Evolutionary conservation across 1,284 basidiomycete genomes (phyloP).

Genomic region (Cystobasidium slooffiae): DNA sequence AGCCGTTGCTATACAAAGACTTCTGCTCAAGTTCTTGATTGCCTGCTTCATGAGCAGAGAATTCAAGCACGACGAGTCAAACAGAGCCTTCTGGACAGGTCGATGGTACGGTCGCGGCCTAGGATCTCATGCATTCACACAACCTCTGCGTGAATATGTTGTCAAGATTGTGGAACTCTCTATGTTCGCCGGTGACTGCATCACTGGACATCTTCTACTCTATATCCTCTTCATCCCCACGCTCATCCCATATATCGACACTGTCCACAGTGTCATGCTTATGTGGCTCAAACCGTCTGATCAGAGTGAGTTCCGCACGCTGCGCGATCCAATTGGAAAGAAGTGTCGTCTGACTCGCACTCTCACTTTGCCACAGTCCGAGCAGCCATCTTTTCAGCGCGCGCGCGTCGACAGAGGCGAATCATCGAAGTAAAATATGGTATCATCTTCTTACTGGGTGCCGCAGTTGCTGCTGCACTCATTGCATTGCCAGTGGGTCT

Average conservation of each 20-base stretch:
- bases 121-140: slow-evolving; percentile 83
- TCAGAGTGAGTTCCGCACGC: slow-evolving; percentile 62
- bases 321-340: slow-evolving; percentile 54
- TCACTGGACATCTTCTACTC: slow-evolving; percentile 68
- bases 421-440: slow-evolving; percentile 78
- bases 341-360: slow-evolving; percentile 7
- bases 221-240: slow-evolving; percentile 79
- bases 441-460: slow-evolving; percentile 75
- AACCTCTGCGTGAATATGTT: slow-evolving; percentile 90
- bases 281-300: slow-evolving; percentile 64
- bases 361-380: slow-evolving; percentile 67
- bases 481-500: slow-evolving; percentile 55
- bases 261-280: slow-evolving; percentile 82
- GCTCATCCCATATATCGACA: slow-evolving; percentile 83
- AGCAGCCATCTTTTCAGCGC: slow-evolving; percentile 86
- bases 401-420: slow-evolving; percentile 81
- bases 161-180: slow-evolving; percentile 98
- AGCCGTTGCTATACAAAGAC: slow-evolving; percentile 83
- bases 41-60: slow-evolving; percentile 89
- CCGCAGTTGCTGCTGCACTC: slow-evolving; percentile 69
- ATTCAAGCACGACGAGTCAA: slow-evolving; percentile 97
- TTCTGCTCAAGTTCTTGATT: slow-evolving; percentile 88
- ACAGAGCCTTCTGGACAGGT: slow-evolving; percentile 96
- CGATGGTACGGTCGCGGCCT: slow-evolving; percentile 64
- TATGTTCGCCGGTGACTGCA: slow-evolving; percentile 84